These are phyloP conservation scores for Limtongia smithiae DNA, from an alignment of 805 yeast species.

Conservation along the genomic window DNA sequence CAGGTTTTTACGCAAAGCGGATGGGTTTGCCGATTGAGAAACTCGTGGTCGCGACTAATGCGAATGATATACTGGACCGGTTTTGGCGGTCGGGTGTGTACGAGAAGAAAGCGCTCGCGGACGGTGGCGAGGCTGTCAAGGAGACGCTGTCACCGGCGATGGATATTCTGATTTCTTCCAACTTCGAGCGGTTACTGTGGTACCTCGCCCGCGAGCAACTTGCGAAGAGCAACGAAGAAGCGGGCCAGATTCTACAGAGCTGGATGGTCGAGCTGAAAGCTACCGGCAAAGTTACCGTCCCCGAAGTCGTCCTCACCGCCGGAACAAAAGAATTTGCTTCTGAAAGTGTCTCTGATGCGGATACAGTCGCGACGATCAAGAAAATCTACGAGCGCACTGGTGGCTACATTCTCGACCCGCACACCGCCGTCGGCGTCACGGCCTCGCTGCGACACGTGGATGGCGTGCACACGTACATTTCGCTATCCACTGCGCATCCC, in stretches of 20 bases:
- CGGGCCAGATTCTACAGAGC: constrained; percentile 65
- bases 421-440: constrained; percentile 89
- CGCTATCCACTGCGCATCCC: constrained; percentile 97
- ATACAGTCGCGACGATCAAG: constrained; percentile 74
- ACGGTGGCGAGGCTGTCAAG: constrained; percentile 65
- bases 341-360: constrained; percentile 68
- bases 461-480: constrained; percentile 51
- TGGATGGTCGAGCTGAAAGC: constrained; percentile 81
- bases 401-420: constrained; percentile 86
- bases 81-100: constrained; percentile 84
- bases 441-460: constrained; percentile 64
- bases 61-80: constrained; percentile 90
- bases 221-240: constrained; percentile 54
- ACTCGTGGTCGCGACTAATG: constrained; percentile 91
- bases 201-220: constrained; percentile 74
- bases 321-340: constrained; percentile 73
- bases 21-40: constrained; percentile 92
- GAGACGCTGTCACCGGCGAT: constrained; percentile 96
- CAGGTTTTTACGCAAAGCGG: constrained; percentile 89
- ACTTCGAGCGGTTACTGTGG: constrained; percentile 96
- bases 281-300: constrained; percentile 72
- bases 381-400: constrained; percentile 54
- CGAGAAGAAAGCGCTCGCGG: constrained; percentile 52
- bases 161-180: constrained; percentile 94
- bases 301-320: constrained; percentile 56